These are phyloP conservation scores for Cucumis melo DNA, from an alignment of 306 rosid genomes.

Conservation along the genomic window DNA sequence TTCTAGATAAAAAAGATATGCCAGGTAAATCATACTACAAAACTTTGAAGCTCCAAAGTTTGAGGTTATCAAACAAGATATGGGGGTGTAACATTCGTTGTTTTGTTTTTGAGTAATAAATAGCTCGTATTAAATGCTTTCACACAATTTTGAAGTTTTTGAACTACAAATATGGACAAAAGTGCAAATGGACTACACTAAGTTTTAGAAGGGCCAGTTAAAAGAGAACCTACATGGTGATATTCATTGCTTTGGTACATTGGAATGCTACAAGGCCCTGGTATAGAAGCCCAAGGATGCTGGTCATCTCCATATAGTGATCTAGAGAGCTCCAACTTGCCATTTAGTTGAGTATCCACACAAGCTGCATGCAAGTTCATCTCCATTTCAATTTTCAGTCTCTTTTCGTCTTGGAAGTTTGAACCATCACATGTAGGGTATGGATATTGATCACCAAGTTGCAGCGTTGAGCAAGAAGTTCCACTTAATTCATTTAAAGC, in stretches of 20 bases:
- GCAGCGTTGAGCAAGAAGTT: slow-evolving; percentile 43
- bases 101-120: background rate
- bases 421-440: slow-evolving; percentile 54
- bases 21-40: background rate
- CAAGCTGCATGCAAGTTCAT: slow-evolving; percentile 47
- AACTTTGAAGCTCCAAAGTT: background rate
- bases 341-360: slow-evolving; percentile 49
- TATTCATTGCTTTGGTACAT: slow-evolving; percentile 12
- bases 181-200: background rate
- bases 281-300: slow-evolving; percentile 58
- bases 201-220: background rate
- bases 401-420: slow-evolving; percentile 34
- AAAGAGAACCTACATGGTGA: slow-evolving; percentile 6
- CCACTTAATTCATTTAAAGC: slow-evolving; percentile 20
- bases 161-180: background rate
- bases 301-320: slow-evolving; percentile 12
- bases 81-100: background rate
- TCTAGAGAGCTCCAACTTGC: slow-evolving; percentile 33
- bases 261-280: slow-evolving; percentile 46
- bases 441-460: slow-evolving; percentile 48
- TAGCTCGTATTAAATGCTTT: background rate
- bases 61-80: background rate
- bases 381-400: slow-evolving; percentile 37
- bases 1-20: background rate
- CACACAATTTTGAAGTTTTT: background rate